Evolutionary conservation across 2,329 filamentous ascomycete species (phyloP).

Genomic region (Aureobasidium pullulans): DNA sequence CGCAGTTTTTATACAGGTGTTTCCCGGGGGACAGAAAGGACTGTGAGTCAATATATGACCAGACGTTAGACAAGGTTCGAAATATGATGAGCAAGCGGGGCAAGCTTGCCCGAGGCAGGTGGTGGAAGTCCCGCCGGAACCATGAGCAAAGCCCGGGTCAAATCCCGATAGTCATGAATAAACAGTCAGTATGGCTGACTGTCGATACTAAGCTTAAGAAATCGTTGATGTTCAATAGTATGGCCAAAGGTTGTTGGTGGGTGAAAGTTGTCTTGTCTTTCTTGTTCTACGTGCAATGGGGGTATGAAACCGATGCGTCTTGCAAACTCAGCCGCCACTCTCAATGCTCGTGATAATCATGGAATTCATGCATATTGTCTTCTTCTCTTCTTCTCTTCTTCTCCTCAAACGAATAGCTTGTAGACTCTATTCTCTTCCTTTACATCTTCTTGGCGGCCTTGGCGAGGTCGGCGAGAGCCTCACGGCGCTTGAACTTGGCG

Average conservation of each 20-base stretch:
- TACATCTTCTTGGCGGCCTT: conserved; percentile 30
- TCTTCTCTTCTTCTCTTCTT: background rate
- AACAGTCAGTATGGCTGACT: background rate
- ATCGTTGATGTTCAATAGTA: too few relatives aligned
- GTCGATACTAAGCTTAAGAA: background rate
- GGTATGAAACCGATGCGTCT: background rate
- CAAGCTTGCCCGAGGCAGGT: background rate
- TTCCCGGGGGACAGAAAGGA: background rate
- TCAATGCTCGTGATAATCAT: conserved; percentile 12
- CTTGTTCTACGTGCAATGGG: conserved; percentile 4
- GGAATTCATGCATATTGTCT: background rate
- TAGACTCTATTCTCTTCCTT: background rate
- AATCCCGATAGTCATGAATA: background rate
- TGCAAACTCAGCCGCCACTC: background rate
- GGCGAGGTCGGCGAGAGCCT: conserved; percentile 60
- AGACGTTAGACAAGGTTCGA: background rate
- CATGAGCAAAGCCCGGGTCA: background rate
- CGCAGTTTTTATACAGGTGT: background rate
- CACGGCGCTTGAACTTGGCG: conserved; percentile 68
- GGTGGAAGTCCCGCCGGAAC: background rate
- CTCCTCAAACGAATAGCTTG: background rate
- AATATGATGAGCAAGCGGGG: background rate
- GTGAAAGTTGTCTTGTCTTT: background rate
- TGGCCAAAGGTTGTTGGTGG: background rate
- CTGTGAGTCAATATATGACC: background rate